A percentile compares a stretch with the other conserved stretches of the same genome.
These are phyloP conservation scores for Aurinia saxatilis DNA, from an alignment of 345 rosid species.

Conservation along the genomic window DNA sequence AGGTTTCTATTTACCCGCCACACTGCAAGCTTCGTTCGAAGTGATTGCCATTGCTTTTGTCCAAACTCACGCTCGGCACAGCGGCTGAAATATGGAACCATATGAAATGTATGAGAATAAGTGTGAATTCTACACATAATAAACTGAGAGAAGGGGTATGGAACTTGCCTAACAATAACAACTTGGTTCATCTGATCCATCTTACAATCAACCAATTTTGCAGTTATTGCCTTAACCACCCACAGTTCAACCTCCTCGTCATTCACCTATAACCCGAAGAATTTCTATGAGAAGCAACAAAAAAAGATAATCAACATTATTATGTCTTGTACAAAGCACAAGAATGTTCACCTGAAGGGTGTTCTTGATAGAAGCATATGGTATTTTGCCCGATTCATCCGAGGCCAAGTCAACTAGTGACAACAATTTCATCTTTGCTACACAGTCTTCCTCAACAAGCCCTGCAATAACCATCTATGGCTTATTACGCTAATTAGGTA, in stretches of 20 bases:
- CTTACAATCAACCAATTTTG: slow-evolving; percentile 70
- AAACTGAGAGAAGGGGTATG: not conserved
- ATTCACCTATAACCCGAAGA: slow-evolving; percentile 38
- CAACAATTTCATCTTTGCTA: slow-evolving; percentile 79
- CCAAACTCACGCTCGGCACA: slow-evolving; percentile 66
- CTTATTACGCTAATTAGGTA: not conserved
- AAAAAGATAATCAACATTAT: not conserved
- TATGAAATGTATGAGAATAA: not conserved
- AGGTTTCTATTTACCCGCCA: slow-evolving; percentile 50
- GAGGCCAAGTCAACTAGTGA: slow-evolving; percentile 77
- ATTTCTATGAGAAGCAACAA: not conserved
- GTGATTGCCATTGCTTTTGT: slow-evolving; percentile 58
- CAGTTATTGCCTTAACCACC: slow-evolving; percentile 83
- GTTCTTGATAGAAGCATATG: slow-evolving; percentile 55
- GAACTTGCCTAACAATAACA: slow-evolving; percentile 60
- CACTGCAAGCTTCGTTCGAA: slow-evolving; percentile 56
- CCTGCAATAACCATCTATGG: slow-evolving; percentile 30
- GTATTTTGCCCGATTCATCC: slow-evolving; percentile 61
- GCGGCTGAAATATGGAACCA: slow-evolving; percentile 36
- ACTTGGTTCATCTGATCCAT: slow-evolving; percentile 93
- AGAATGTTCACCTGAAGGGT: slow-evolving; percentile 51
- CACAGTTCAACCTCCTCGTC: slow-evolving; percentile 83
- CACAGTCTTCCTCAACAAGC: slow-evolving; percentile 81
- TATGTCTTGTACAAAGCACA: not conserved
- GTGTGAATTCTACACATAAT: not conserved